Conservation (phyloP, 345 rosid species). For the Litchi chinensis region DNA sequence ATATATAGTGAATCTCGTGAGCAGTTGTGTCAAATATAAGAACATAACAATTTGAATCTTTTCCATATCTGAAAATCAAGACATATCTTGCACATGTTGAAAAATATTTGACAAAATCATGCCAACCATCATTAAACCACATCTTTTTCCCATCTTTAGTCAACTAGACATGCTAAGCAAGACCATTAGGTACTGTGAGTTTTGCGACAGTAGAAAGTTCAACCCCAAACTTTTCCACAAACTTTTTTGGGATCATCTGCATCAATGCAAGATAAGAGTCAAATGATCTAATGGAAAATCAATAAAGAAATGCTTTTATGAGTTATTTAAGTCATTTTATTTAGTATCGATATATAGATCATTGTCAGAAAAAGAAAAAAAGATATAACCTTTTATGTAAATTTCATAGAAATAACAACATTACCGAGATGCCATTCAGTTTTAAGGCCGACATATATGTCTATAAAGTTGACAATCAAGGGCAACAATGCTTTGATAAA, state of each 20-base stretch:
- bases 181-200: constrained; percentile 36
- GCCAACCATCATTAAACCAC: constrained; percentile 50
- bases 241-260: constrained; percentile 45
- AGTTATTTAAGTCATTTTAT: no score
- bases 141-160: constrained; percentile 23
- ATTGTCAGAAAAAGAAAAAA: neutral
- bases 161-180: constrained; percentile 38
- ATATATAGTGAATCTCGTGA: constrained; percentile 35
- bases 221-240: constrained; percentile 33
- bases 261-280: neutral
- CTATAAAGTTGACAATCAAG: neutral
- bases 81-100: constrained; percentile 33
- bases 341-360: neutral
- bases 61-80: constrained; percentile 41
- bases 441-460: neutral
- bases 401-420: neutral
- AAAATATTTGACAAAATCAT: constrained; percentile 34
- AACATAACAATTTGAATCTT: constrained; percentile 36
- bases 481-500: neutral
- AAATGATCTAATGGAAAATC: neutral
- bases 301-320: neutral
- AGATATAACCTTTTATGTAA: neutral
- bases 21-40: constrained; percentile 33
- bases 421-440: neutral
- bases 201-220: constrained; percentile 42